Evolutionary conservation across 73 alveolate genomes (phyloP).

Genomic region (Tetrahymena borealis): DNA sequence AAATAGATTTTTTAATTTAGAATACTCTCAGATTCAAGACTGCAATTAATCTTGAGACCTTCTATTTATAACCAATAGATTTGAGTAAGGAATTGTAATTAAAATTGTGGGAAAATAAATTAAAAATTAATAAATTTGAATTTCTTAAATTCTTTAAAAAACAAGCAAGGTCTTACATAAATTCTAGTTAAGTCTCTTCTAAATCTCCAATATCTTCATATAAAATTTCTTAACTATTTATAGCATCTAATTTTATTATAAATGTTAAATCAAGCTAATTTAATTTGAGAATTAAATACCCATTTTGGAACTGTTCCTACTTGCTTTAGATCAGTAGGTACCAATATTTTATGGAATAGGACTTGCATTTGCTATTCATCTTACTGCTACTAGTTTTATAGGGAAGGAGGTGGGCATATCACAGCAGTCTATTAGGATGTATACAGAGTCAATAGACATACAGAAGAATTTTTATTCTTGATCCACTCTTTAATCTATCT

Average conservation of each 20-base stretch:
- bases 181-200: not conserved
- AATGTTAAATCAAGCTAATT: not conserved
- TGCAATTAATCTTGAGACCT: not conserved
- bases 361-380: not conserved
- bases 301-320: not conserved
- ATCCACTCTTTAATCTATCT: not conserved
- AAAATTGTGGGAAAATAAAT: too few relatives aligned
- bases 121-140: too few relatives aligned
- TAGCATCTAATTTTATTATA: not conserved
- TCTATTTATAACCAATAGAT: not conserved
- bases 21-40: not conserved
- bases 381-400: not conserved
- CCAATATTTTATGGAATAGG: not conserved
- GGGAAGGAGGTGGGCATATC: not conserved
- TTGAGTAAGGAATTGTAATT: too few relatives aligned
- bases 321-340: not conserved
- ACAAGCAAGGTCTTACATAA: too few relatives aligned
- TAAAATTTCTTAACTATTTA: not conserved
- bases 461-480: not conserved
- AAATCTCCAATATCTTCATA: not conserved
- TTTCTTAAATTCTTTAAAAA: too few relatives aligned
- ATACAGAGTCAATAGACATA: not conserved
- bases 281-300: not conserved
- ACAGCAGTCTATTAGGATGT: not conserved
- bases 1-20: not conserved